A percentile compares a stretch with the other conserved stretches of the same genome.
Evolutionary conservation across 192 early-diverging fungal genomes (phyloP).

Genomic region (Coemansia guatemalensis): DNA sequence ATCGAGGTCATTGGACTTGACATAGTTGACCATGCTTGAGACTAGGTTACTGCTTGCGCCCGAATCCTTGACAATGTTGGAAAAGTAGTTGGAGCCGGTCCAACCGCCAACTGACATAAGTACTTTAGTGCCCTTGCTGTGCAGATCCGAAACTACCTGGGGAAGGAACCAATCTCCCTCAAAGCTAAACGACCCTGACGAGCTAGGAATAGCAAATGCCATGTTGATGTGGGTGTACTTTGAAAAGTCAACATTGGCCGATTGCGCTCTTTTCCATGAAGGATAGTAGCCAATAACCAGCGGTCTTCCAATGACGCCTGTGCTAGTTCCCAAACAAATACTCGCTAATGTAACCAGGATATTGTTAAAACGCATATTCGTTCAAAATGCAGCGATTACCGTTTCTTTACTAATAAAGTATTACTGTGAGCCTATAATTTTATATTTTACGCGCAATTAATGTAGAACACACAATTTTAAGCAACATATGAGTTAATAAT

Average conservation of each 20-base stretch:
- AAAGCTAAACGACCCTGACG: slow-evolving; percentile 40
- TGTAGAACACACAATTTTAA: no score
- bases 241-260: slow-evolving; percentile 22
- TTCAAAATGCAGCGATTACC: not conserved
- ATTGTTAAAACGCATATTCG: not conserved
- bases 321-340: no score
- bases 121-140: slow-evolving; percentile 58
- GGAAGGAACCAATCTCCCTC: slow-evolving; percentile 37
- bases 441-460: not conserved
- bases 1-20: slow-evolving; percentile 56
- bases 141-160: slow-evolving; percentile 53
- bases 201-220: slow-evolving; percentile 56
- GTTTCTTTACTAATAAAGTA: not conserved
- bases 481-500: no score
- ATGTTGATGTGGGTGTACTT: slow-evolving; percentile 74
- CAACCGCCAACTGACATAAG: slow-evolving; percentile 69
- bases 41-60: slow-evolving; percentile 56
- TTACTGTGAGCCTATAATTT: not conserved
- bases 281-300: slow-evolving; percentile 46
- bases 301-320: slow-evolving; percentile 15
- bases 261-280: slow-evolving; percentile 34
- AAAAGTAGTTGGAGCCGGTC: slow-evolving; percentile 68
- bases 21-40: slow-evolving; percentile 58
- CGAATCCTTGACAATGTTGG: slow-evolving; percentile 52
- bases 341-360: not conserved